Conservation (phyloP, 2,329 filamentous ascomycete species). For the Beauveria rudraprayagi region DNA sequence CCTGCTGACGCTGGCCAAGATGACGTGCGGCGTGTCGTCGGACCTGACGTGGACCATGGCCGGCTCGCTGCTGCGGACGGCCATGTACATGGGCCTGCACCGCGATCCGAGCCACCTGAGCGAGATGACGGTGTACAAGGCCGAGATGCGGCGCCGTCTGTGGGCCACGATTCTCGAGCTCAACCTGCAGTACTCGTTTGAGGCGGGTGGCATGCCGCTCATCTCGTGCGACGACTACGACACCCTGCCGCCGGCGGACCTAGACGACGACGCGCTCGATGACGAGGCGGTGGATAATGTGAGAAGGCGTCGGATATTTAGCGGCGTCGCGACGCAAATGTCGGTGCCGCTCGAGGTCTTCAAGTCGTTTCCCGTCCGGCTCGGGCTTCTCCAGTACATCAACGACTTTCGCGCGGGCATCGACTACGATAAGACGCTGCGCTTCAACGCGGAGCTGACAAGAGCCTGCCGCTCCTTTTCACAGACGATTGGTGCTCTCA, state of each 20-base stretch:
- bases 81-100: constrained; percentile 51
- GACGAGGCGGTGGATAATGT: constrained; percentile 25
- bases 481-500: constrained; percentile 27
- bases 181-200: constrained; percentile 41
- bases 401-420: constrained; percentile 37
- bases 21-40: constrained; percentile 37
- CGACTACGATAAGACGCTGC: constrained; percentile 40
- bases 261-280: constrained; percentile 43
- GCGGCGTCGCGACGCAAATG: constrained; percentile 35
- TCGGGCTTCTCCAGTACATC: constrained; percentile 35
- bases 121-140: constrained; percentile 37
- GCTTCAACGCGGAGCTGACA: constrained; percentile 37
- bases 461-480: constrained; percentile 28
- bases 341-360: constrained; percentile 41
- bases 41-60: constrained; percentile 46
- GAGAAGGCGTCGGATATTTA: constrained; percentile 12
- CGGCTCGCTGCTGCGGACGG: constrained; percentile 43
- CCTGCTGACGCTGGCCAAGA: constrained; percentile 41
- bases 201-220: constrained; percentile 42
- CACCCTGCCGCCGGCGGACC: constrained; percentile 39
- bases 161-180: constrained; percentile 51
- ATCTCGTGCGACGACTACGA: constrained; percentile 41
- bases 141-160: constrained; percentile 47
- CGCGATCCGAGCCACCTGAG: constrained; percentile 44
- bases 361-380: constrained; percentile 34